phyloP scores from a whole-genome alignment of 2,329 filamentous ascomycete species.

The Diplodia scrobiculata region DNA sequence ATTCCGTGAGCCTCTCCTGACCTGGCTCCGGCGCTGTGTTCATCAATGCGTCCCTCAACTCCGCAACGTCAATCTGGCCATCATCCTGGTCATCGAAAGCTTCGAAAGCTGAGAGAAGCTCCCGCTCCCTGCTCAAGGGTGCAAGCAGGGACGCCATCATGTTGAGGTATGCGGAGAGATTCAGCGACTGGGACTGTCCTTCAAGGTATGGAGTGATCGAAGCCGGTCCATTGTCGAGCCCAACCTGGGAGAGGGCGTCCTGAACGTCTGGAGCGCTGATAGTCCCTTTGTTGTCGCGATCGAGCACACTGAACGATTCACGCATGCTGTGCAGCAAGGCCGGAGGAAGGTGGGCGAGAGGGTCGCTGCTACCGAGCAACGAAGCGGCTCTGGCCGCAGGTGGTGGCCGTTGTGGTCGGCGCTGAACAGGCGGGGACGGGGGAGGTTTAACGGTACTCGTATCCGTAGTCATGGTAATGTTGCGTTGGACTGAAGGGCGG shows the following conservation, averaged over 20 bases:
- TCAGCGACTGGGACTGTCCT: conserved; percentile 69
- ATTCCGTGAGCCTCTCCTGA: conserved; percentile 62
- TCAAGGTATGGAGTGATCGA: conserved; percentile 84
- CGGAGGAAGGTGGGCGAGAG: conserved; percentile 73
- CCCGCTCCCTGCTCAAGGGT: conserved; percentile 72
- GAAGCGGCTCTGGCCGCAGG: conserved; percentile 34
- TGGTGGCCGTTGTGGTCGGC: conserved; percentile 42
- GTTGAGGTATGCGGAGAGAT: conserved; percentile 83
- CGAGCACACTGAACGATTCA: conserved; percentile 91
- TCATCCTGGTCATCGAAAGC: conserved; percentile 96
- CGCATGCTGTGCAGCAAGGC: conserved; percentile 83
- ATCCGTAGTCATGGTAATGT: conserved; percentile 28
- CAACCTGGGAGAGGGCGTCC: conserved; percentile 84
- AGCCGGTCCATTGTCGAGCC: conserved; percentile 70
- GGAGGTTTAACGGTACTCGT: conserved; percentile 28
- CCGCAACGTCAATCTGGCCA: conserved; percentile 82
- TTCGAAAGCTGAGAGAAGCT: conserved; percentile 85
- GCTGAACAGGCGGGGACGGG: conserved; percentile 36
- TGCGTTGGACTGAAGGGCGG: conserved; percentile 36
- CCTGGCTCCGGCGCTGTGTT: conserved; percentile 55
- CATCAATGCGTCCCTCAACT: conserved; percentile 75
- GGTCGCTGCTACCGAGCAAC: conserved; percentile 33
- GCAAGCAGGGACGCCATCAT: conserved; percentile 74
- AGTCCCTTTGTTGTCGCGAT: conserved; percentile 81
- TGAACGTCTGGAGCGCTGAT: conserved; percentile 81